Conservation (phyloP, 345 rosid genomes). For the Pistacia atlantica region DNA sequence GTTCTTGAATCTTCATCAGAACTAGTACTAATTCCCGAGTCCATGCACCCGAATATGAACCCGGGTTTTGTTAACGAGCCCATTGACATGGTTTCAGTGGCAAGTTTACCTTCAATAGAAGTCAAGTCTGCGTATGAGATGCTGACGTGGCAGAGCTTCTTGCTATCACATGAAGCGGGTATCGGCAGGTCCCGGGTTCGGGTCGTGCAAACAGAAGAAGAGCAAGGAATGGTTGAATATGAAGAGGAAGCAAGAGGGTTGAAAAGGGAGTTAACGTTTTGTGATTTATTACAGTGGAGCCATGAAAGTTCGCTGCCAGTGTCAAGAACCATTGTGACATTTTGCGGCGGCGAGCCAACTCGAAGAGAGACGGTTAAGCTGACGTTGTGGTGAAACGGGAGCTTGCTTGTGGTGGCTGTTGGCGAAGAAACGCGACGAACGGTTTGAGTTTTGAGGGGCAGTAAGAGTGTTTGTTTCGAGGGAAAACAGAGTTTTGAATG, state of each 20-base stretch:
- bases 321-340: constrained; percentile 66
- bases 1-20: constrained; percentile 62
- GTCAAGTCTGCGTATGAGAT: constrained; percentile 62
- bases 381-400: constrained; percentile 56
- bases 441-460: constrained; percentile 51
- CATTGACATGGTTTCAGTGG: constrained; percentile 45
- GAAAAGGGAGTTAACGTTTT: constrained; percentile 37
- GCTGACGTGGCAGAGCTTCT: constrained; percentile 50
- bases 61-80: constrained; percentile 46
- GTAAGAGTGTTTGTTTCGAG: constrained; percentile 37
- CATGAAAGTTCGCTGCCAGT: constrained; percentile 85
- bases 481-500: constrained; percentile 30
- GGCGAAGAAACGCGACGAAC: not conserved
- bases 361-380: constrained; percentile 61
- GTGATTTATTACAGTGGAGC: constrained; percentile 55
- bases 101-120: constrained; percentile 65
- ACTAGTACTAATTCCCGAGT: constrained; percentile 59
- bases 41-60: constrained; percentile 76
- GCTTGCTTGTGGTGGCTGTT: constrained; percentile 35
- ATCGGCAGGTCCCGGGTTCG: constrained; percentile 48
- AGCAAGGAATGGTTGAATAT: constrained; percentile 49
- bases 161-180: constrained; percentile 53
- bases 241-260: constrained; percentile 47
- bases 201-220: constrained; percentile 47
- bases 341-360: constrained; percentile 71